phyloP scores from a whole-genome alignment of 2,329 filamentous ascomycete genomes.

The Ophiocordyceps robertsii region DNA sequence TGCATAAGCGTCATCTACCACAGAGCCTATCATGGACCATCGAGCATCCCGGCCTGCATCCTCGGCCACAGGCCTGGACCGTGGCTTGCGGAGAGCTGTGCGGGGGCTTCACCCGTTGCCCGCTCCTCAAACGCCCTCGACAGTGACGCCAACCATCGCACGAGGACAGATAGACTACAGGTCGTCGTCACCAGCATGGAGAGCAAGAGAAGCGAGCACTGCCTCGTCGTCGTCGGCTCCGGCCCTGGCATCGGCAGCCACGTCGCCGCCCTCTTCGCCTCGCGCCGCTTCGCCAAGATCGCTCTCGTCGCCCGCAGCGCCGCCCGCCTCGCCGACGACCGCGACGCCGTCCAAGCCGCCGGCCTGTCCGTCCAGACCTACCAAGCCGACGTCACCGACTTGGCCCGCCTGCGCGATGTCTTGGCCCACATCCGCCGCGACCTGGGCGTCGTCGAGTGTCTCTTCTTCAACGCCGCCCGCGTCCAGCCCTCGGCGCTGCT shows the following conservation, averaged over 20 bases:
- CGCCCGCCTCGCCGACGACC: slow-evolving; percentile 23
- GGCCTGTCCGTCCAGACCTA: slow-evolving; percentile 26
- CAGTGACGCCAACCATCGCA: too few relatives aligned
- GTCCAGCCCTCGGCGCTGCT: slow-evolving; percentile 28
- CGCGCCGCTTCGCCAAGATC: slow-evolving; percentile 60
- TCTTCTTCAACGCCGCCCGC: slow-evolving; percentile 39
- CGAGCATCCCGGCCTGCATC: too few relatives aligned
- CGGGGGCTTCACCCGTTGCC: too few relatives aligned
- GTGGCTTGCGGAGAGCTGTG: too few relatives aligned
- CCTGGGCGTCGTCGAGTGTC: slow-evolving; percentile 28
- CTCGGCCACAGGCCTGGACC: too few relatives aligned
- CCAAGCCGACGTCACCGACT: slow-evolving; percentile 27
- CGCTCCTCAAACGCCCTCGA: too few relatives aligned
- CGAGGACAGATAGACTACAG: background rate
- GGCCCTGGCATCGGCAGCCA: slow-evolving; percentile 90
- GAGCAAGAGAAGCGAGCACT: background rate
- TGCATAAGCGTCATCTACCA: too few relatives aligned
- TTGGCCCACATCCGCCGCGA: slow-evolving; percentile 4
- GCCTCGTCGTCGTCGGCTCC: slow-evolving; percentile 66
- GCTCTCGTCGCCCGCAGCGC: slow-evolving; percentile 31
- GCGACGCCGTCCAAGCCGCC: slow-evolving; percentile 17
- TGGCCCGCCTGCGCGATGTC: background rate
- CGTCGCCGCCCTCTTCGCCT: slow-evolving; percentile 70
- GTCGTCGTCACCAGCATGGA: background rate
- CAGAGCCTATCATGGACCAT: too few relatives aligned